Percentiles rank a stretch among this genome's conserved stretches.
These are phyloP conservation scores for Alloteropsis semialata DNA, from an alignment of 176 grass and related monocot species.

Conservation along the genomic window DNA sequence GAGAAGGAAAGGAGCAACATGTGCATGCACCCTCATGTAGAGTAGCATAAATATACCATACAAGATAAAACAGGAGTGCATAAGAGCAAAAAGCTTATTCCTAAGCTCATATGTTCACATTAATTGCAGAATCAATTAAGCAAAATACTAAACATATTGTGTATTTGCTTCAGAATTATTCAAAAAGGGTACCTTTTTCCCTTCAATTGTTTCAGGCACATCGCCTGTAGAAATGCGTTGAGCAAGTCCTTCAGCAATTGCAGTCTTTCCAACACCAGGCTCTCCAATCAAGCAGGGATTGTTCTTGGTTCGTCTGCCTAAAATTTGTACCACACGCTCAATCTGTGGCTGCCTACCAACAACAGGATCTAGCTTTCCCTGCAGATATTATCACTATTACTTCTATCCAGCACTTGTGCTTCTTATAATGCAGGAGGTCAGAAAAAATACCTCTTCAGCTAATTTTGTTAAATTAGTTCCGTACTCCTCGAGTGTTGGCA, in stretches of 20 bases:
- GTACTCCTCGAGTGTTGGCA: conserved; percentile 98
- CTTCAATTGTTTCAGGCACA: conserved; percentile 98
- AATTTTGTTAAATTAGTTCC: conserved; percentile 95
- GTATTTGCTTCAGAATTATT: neutral
- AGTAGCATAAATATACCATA: conserved; percentile 10
- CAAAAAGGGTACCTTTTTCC: conserved; percentile 72
- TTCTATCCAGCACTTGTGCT: neutral
- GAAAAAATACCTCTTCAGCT: conserved; percentile 81
- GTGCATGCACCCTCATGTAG: conserved; percentile 7
- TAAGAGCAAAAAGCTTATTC: neutral
- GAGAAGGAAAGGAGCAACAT: neutral
- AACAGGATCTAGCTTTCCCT: conserved; percentile 97
- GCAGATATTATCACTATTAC: conserved; percentile 10
- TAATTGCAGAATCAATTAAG: neutral
- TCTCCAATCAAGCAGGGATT: conserved; percentile 98
- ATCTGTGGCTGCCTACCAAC: conserved; percentile 90
- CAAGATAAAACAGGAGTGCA: conserved; percentile 3
- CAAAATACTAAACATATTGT: neutral
- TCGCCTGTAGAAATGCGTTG: conserved; percentile 80
- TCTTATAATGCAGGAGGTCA: neutral
- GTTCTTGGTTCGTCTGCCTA: conserved; percentile 93
- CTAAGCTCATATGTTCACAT: neutral
- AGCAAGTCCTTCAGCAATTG: conserved; percentile 95
- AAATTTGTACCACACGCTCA: conserved; percentile 89
- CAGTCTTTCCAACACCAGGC: conserved; percentile 97